A percentile compares a stretch with the other conserved stretches of the same genome.
These are phyloP conservation scores for Xylariaceae sp. DNA, from an alignment of 2,329 filamentous ascomycete species.

Conservation along the genomic window DNA sequence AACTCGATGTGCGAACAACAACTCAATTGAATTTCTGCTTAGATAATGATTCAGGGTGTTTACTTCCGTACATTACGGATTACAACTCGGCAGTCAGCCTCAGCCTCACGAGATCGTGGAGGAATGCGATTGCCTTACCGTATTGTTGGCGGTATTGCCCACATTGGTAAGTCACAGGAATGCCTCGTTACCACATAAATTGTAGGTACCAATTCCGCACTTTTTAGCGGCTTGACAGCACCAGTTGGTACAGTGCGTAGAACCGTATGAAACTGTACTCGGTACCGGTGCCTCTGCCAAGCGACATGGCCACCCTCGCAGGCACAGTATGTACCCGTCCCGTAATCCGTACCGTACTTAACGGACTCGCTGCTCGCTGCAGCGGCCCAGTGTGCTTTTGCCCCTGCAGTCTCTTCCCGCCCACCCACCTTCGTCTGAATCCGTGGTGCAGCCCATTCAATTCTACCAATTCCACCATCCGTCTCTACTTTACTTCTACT, in stretches of 20 bases:
- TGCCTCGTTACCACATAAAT: neutral
- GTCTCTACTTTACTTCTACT: neutral
- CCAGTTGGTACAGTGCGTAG: neutral
- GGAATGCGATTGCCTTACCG: neutral
- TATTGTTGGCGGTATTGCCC: neutral
- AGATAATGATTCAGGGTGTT: no score
- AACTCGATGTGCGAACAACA: no score
- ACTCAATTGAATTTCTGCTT: no score
- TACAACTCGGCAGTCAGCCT: neutral
- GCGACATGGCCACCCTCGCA: neutral
- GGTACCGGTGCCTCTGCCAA: no score
- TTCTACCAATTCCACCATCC: neutral
- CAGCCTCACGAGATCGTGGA: neutral
- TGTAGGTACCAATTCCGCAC: no score
- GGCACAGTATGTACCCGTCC: neutral
- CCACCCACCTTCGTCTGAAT: constrained; percentile 12
- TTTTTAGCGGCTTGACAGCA: no score
- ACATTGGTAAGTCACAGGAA: neutral
- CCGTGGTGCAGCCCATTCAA: constrained; percentile 6
- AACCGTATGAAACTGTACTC: no score
- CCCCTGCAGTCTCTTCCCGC: constrained; percentile 19
- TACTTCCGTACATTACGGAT: no score
- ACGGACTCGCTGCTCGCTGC: neutral
- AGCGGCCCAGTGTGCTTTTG: constrained; percentile 4
- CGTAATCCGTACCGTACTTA: neutral